Conservation (phyloP, 2,329 filamentous ascomycete genomes). For the Diplodia mutila region DNA sequence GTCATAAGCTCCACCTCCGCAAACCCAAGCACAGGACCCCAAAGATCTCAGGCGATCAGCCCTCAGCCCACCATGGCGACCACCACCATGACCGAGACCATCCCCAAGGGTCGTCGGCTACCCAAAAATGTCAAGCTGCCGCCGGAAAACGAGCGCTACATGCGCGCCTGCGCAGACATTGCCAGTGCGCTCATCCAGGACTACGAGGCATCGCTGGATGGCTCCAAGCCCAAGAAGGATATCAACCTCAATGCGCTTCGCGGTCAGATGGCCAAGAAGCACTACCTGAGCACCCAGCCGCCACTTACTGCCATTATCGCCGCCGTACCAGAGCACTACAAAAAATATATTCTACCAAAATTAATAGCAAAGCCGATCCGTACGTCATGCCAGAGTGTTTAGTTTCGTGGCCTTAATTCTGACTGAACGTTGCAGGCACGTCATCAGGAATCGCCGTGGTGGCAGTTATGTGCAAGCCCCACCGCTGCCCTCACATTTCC, state of each 20-base stretch:
- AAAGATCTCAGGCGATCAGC: not conserved
- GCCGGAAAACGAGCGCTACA: slow-evolving; percentile 91
- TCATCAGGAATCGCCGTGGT: slow-evolving; percentile 97
- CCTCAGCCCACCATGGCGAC: slow-evolving; percentile 60
- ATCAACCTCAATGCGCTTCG: slow-evolving; percentile 91
- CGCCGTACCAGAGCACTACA: slow-evolving; percentile 98
- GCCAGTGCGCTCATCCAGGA: slow-evolving; percentile 93
- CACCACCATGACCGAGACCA: slow-evolving; percentile 59
- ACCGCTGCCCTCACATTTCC: slow-evolving; percentile 94
- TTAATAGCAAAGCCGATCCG: slow-evolving; percentile 95
- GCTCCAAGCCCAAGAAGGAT: slow-evolving; percentile 74
- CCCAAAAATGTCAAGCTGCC: slow-evolving; percentile 76
- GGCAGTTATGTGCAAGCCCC: slow-evolving; percentile 99
- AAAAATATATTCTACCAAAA: slow-evolving; percentile 97
- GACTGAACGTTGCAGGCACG: slow-evolving; percentile 62
- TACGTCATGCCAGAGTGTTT: slow-evolving; percentile 46
- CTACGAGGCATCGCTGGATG: slow-evolving; percentile 78
- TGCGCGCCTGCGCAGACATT: slow-evolving; percentile 94
- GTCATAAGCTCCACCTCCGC: slow-evolving; percentile 22
- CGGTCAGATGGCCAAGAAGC: slow-evolving; percentile 88
- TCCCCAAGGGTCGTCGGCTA: slow-evolving; percentile 52
- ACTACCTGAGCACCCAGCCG: slow-evolving; percentile 83
- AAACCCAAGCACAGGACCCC: not conserved
- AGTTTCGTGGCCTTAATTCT: not conserved
- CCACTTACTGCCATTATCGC: slow-evolving; percentile 96